phyloP scores from a whole-genome alignment of 2,329 filamentous ascomycete species.

The Teratosphaeria viscida region DNA sequence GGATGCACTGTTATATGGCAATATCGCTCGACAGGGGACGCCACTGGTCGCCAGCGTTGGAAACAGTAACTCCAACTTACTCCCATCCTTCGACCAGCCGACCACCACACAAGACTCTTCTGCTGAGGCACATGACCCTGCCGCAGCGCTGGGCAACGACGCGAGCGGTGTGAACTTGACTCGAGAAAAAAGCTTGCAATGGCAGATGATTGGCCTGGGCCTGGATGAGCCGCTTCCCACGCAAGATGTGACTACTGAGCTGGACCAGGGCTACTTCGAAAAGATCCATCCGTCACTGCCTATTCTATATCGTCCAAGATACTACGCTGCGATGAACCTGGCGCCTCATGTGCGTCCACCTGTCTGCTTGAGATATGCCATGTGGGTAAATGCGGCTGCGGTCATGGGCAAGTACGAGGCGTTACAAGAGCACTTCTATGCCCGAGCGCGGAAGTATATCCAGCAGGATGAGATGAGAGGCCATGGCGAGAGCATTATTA shows the following conservation, averaged over 20 bases:
- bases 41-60: constrained; percentile 10
- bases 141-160: constrained; percentile 3
- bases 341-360: constrained; percentile 79
- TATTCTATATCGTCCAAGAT: constrained; percentile 82
- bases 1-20: neutral
- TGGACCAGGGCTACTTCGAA: constrained; percentile 81
- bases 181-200: constrained; percentile 46
- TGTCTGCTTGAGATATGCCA: constrained; percentile 80
- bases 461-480: constrained; percentile 86
- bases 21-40: constrained; percentile 3
- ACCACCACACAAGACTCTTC: constrained; percentile 2
- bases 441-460: constrained; percentile 77
- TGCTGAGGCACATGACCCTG: constrained; percentile 4
- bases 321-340: constrained; percentile 79
- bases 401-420: constrained; percentile 70
- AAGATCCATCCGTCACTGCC: constrained; percentile 79
- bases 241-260: constrained; percentile 71
- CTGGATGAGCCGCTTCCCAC: constrained; percentile 72
- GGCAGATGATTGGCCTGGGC: constrained; percentile 78
- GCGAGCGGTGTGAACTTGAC: constrained; percentile 5
- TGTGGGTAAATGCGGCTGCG: constrained; percentile 90
- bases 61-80: constrained; percentile 4
- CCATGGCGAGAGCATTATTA: constrained; percentile 81
- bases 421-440: constrained; percentile 81
- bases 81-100: constrained; percentile 5